Evolutionary conservation across 441 rosid genomes (phyloP), one percentile per base, ranked within the genome.

Genomic region (Corymbia calophylla): DNA sequence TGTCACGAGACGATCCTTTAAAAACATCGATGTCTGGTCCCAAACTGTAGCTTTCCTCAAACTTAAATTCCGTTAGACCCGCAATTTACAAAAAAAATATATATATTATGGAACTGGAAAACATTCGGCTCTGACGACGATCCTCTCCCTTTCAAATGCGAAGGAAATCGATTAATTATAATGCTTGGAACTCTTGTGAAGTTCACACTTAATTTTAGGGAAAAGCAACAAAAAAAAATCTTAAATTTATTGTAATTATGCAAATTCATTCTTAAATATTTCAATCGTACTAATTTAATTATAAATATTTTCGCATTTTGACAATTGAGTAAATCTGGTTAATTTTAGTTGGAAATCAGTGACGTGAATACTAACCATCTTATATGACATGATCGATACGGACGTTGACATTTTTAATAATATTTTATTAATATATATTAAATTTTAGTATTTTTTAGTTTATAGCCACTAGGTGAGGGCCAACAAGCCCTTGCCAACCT

Each of bases 321-420:
- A 2, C 1, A 25, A 25, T 58, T 25, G 14, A 58, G 0, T 58
- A 39, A 27, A 25, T 23, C 10, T 25, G 0, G 0, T 1, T 3
- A 23, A 58, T 58, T 58, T 56, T 56, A 56, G 1, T 56, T 0
- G 0, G 3, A 56, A 23, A 56, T 56, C 29, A 56, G 4, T 23
- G 0, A 56, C 13, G 1, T 9, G 0, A 23, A 23, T 1, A 2
- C 0, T 0, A 0, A 56, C 0, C 3, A 58, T 58, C 12, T 58
- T 25, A 58, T 58, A 0, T 9, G 1, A 0, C 3, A 23, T 0
- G 2, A 56, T 1, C 15, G 10, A 56, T 0, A 0, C 15, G 23
- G 0, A 1, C 1, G 0, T 56, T 27, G 44, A 39, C 6, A 56
- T 56, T 56, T 56, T 56, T 56, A 56, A 2, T 56, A 39, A 39